Conservation (phyloP, 2,329 filamentous ascomycete genomes). For the Talaromyces atroroseus region DNA sequence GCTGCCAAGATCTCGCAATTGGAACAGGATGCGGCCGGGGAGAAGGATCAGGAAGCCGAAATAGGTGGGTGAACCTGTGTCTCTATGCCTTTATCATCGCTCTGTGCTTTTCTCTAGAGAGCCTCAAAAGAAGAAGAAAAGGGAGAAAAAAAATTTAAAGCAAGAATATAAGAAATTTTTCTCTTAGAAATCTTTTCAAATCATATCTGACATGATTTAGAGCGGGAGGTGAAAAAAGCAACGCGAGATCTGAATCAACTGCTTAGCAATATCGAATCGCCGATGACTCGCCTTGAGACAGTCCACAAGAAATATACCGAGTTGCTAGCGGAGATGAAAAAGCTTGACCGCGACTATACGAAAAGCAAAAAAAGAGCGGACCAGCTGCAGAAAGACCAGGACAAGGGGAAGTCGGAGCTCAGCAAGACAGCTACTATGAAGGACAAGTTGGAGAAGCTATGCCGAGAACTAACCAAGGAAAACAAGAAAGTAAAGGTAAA, state of each 20-base stretch:
- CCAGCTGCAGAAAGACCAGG: slow-evolving; percentile 92
- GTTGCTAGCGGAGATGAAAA: slow-evolving; percentile 89
- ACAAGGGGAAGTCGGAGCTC: slow-evolving; percentile 78
- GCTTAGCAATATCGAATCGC: slow-evolving; percentile 80
- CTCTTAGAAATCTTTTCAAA: not conserved
- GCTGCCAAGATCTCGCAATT: slow-evolving; percentile 92
- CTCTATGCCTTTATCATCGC: not conserved
- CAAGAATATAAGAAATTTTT: too few species aligned
- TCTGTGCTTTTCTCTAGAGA: not conserved
- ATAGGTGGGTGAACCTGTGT: slow-evolving; percentile 63
- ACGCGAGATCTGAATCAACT: slow-evolving; percentile 85
- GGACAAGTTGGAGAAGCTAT: slow-evolving; percentile 95
- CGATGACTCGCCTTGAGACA: slow-evolving; percentile 84
- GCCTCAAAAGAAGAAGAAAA: not conserved
- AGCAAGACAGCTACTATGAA: slow-evolving; percentile 87
- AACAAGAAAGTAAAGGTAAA: slow-evolving; percentile 96
- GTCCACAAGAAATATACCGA: slow-evolving; percentile 89
- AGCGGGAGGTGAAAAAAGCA: slow-evolving; percentile 89
- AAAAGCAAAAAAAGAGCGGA: slow-evolving; percentile 96
- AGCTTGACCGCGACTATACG: slow-evolving; percentile 84
- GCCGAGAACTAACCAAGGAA: slow-evolving; percentile 87
- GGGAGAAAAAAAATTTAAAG: not conserved
- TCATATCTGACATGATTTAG: slow-evolving; percentile 41
- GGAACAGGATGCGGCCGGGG: slow-evolving; percentile 85
- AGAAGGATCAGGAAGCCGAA: slow-evolving; percentile 92